Conservation (phyloP, 805 yeast genomes). For the Ogataea philodendri region DNA sequence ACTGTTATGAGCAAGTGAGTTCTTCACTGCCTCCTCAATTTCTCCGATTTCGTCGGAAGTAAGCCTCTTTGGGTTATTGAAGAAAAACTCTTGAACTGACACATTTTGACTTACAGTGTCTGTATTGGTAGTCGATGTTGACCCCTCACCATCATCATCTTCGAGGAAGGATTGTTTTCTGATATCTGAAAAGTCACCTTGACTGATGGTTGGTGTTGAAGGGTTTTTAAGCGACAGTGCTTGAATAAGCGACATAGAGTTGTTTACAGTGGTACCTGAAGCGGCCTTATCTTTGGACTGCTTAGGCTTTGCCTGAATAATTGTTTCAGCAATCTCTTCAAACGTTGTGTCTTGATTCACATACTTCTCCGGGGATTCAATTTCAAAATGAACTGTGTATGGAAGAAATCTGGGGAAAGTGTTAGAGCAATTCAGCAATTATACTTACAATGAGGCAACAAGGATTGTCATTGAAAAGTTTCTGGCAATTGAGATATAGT, state of each 20-base stretch:
- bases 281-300: conserved; percentile 11
- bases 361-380: conserved; percentile 25
- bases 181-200: conserved; percentile 9
- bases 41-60: conserved; percentile 14
- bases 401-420: conserved; percentile 53
- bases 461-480: conserved; percentile 57
- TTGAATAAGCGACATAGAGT: conserved; percentile 28
- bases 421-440: conserved; percentile 3
- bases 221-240: conserved; percentile 20
- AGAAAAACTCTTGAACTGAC: conserved; percentile 58
- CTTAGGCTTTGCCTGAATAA: conserved; percentile 14
- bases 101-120: conserved; percentile 20
- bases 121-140: conserved; percentile 15
- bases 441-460: conserved; percentile 65
- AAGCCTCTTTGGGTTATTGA: conserved; percentile 31
- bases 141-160: conserved; percentile 18
- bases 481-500: no score
- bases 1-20: conserved; percentile 4
- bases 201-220: conserved; percentile 11
- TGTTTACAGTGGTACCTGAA: conserved; percentile 12
- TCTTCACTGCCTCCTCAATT: conserved; percentile 10
- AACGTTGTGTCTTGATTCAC: conserved; percentile 17
- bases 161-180: conserved; percentile 7
- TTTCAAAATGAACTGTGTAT: conserved; percentile 68
- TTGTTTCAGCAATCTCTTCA: conserved; percentile 30